Base-by-base conservation (phyloP, 805 yeast genomes). In the Kodamaea leandrae region DNA sequence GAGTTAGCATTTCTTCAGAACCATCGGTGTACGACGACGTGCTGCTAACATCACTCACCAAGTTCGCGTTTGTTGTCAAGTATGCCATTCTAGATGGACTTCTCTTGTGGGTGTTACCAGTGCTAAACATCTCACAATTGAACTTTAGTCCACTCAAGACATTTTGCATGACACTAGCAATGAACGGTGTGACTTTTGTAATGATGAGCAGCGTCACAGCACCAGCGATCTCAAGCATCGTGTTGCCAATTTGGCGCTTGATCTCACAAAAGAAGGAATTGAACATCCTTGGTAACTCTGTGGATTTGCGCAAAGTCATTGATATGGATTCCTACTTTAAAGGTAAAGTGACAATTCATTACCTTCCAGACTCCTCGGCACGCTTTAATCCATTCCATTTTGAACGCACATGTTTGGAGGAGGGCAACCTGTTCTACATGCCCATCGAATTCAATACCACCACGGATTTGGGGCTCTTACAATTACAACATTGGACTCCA, bases 311-410 rank as follows among this genome's bases (percentile, higher is more conserved):
- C 15, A 52, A 55, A 23, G 55, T 71, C 9, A 42, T 63, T 4
- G 78, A 77, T 45, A 72, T 73, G 52, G 67, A 77, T 16, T 56
- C 77, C 2, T 95, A 89, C 59, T 84, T 90, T 58, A 83, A 78
- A 53, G 99, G 99, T 32, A 80, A 80, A 32, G 86, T 86, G 54
- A 85, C 90, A 1, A 83, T 93, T 46, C 85, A 90, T 54, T 85
- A 86, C 46, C 67, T 93, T 25, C 98, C 99, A 0, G 97, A 91
- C 61, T 84, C 95, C 32, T 83, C 95, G 0, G 96, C 95, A 4
- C 70, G 73, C 53, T 64, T 93, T 51, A 88, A 90, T 48, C 96
- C 96, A 2, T 76, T 79, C 51, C 77, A 72, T 37, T 79, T 76
- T 38, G 57, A 55, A 20, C 70, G 77, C 4, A 76, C 74, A 45